Conservation (phyloP, 78 protist genomes). For the Pigoraptor vietnamica region DNA sequence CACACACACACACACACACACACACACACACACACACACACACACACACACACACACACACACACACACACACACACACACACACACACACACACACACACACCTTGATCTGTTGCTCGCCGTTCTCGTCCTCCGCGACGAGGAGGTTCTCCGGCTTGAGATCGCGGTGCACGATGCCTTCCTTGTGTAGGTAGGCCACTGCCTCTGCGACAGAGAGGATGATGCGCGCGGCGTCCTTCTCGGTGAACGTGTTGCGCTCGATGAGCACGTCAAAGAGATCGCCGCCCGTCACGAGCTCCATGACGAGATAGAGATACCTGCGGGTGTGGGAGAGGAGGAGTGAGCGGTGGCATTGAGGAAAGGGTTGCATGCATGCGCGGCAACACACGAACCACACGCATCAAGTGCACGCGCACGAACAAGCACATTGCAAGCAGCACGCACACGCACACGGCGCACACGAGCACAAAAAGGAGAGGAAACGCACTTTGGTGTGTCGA, state of each 20-base stretch:
- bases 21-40: background rate
- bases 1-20: background rate
- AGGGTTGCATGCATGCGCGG: too few species aligned
- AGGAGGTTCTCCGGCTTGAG: conserved; percentile 40
- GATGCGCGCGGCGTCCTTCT: conserved; percentile 22
- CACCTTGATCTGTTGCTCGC: background rate
- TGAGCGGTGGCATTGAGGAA: background rate
- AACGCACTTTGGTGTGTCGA: background rate
- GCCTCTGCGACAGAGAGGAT: background rate
- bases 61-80: background rate
- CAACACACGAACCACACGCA: too few species aligned
- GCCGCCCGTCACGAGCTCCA: conserved; percentile 30
- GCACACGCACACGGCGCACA: background rate
- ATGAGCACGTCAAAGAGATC: conserved; percentile 24
- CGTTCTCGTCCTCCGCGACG: background rate
- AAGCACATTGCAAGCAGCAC: background rate
- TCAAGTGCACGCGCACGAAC: background rate
- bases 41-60: background rate
- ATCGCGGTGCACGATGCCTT: conserved; percentile 38
- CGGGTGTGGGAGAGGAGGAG: background rate
- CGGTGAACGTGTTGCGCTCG: background rate
- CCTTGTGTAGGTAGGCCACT: conserved; percentile 26
- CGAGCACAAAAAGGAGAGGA: background rate
- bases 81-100: background rate
- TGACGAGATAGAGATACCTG: background rate